Percentiles rank a stretch among this genome's conserved stretches.
These are phyloP conservation scores for Leccinellum rugosiceps DNA, from an alignment of 768 basidiomycete genomes.

Conservation along the genomic window DNA sequence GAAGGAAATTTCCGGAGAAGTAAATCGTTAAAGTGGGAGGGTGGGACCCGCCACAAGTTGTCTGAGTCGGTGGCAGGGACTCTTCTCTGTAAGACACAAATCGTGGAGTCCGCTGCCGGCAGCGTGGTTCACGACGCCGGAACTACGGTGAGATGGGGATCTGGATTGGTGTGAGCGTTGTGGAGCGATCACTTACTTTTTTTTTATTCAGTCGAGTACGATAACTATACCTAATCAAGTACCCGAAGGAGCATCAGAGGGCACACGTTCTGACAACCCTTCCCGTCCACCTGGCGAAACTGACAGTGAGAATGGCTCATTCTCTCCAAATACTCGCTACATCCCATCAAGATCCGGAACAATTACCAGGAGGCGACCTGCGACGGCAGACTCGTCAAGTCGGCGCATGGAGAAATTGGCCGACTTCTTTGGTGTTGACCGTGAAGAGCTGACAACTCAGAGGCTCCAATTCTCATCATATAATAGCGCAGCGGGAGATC, in stretches of 20 bases:
- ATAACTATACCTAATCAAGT: neutral
- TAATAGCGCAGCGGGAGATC: conserved; percentile 1
- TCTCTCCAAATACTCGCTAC: neutral
- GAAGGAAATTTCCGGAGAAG: conserved; percentile 25
- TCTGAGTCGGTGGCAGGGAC: neutral
- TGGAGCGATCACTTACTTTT: conserved; percentile 2
- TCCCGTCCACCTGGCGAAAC: neutral
- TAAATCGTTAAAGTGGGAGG: conserved; percentile 26
- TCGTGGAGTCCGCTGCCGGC: neutral
- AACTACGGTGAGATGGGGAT: conserved; percentile 5
- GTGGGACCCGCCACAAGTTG: neutral
- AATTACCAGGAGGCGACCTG: neutral
- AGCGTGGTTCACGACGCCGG: neutral
- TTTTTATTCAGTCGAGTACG: neutral
- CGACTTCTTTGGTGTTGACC: conserved; percentile 14
- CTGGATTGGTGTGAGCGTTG: neutral
- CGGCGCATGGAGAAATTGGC: conserved; percentile 15
- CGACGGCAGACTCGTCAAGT: conserved; percentile 1
- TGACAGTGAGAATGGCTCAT: neutral
- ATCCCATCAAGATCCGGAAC: neutral
- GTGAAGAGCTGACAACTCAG: neutral
- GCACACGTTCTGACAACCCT: neutral
- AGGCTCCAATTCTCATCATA: neutral
- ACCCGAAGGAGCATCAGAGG: neutral
- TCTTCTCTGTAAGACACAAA: neutral